Evolutionary conservation across 2,329 filamentous ascomycete genomes (phyloP), one percentile per base, ranked within the genome.

Genomic region (Scleromitrula shiraiana): DNA sequence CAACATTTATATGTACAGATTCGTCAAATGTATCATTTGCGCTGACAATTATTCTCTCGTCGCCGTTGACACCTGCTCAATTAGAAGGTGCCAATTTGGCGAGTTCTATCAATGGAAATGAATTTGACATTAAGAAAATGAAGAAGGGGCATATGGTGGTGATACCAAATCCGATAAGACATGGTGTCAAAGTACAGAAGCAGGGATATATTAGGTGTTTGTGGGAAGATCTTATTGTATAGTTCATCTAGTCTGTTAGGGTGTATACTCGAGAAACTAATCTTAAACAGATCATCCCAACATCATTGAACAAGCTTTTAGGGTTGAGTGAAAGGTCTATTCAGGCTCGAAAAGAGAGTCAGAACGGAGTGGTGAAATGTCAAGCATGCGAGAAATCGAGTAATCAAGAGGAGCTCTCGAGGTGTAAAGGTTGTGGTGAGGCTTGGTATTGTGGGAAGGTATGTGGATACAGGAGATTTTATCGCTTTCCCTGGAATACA

Each of bases 381-480:
- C 54, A 58, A 20, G 56, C 52, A 4, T 62, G 59, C 52, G 51
- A 50, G 14, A 52, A 50, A 23, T 40, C 17, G 6, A 52, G 46
- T 8, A 41, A 36, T 7, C 40, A 42, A 7, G 50, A 48, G 9
- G 49, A 49, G 7, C 50, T 62, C 38, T 49, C 46, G 9, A 54
- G 49, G 27, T 62, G 59, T 53, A 56, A 53, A 51, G 60, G 60
- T 0, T 62, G 60, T 47, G 51, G 48, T 30, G 40, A 45, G 17
- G 57, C 57, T 23, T 61, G 58, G 58, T 62, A 62, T 54, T 62
- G 60, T 49, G 53, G 54, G 9, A 62, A 60, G 54, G 60, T 60
- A 50, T 19, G 52, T 53, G n/a, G n/a, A n/a, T n/a, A n/a, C n/a
- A n/a, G n/a, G n/a, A n/a, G n/a, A n/a, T n/a, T n/a, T n/a, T n/a